Percentiles rank a stretch among this genome's conserved stretches.
Conservation (phyloP, 352 stramenopile genomes). For the Discostella stelligera region DNA sequence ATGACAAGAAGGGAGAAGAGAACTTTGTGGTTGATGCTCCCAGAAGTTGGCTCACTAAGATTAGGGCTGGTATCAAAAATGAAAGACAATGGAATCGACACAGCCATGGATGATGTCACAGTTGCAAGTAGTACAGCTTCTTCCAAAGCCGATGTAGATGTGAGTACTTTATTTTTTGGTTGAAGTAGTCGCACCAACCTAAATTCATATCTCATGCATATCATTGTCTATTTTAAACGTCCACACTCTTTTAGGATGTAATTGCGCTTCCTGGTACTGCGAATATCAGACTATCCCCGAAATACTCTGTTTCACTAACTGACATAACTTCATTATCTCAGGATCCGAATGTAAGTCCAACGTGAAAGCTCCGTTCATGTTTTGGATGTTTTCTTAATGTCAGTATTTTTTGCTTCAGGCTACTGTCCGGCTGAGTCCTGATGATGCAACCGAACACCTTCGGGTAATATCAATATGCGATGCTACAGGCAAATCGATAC, state of each 20-base stretch:
- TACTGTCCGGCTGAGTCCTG: conserved; percentile 53
- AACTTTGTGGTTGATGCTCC: conserved; percentile 78
- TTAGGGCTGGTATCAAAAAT: conserved; percentile 78
- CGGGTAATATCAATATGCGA: conserved; percentile 69
- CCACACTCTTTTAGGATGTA: conserved; percentile 11
- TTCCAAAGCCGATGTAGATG: conserved; percentile 36
- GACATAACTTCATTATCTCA: conserved; percentile 72
- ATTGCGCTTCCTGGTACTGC: conserved; percentile 31
- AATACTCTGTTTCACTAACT: conserved; percentile 73
- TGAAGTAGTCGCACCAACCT: not conserved
- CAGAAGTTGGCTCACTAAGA: conserved; percentile 62
- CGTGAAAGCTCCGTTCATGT: not conserved
- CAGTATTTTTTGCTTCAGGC: conserved; percentile 29
- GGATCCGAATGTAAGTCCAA: conserved; percentile 47
- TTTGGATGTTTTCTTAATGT: not conserved
- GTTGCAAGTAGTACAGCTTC: conserved; percentile 36
- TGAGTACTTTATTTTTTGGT: conserved; percentile 25
- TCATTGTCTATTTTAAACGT: not conserved
- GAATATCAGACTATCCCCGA: conserved; percentile 74
- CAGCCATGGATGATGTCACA: conserved; percentile 49
- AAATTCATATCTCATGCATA: conserved; percentile 2
- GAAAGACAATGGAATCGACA: conserved; percentile 45
- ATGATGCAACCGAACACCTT: conserved; percentile 69
- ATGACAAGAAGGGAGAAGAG: conserved; percentile 61
- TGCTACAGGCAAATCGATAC: conserved; percentile 61